A percentile compares a stretch with the other conserved stretches of the same genome.
phyloP scores from a whole-genome alignment of 2,329 filamentous ascomycete species.

The Aspergillus novofumigatus region DNA sequence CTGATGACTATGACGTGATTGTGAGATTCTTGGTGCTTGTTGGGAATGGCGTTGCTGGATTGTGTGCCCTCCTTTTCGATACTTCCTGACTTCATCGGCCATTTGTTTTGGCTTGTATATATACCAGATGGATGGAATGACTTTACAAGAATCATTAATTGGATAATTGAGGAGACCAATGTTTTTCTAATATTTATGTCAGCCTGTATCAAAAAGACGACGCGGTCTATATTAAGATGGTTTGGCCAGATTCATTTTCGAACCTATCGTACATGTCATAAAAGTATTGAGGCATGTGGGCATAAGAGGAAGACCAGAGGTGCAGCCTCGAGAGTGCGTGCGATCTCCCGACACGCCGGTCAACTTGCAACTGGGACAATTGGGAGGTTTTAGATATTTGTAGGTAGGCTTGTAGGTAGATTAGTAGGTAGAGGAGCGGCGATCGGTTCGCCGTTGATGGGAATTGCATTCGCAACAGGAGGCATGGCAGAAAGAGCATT shows the following conservation, averaged over 20 bases:
- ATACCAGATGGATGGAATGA: not conserved
- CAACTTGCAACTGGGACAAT: not conserved
- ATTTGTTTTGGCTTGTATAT: not conserved
- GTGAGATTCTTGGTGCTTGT: not conserved
- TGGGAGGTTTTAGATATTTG: not conserved
- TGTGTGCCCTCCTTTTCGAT: not conserved
- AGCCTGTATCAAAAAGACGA: not conserved
- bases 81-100: not conserved
- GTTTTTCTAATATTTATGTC: not conserved
- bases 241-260: not conserved
- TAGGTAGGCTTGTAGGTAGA: not conserved
- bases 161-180: not conserved
- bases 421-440: not conserved
- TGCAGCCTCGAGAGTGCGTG: not conserved
- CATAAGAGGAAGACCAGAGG: too few species aligned
- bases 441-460: slow-evolving; percentile 13
- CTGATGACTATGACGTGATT: not conserved
- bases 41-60: not conserved
- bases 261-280: slow-evolving; percentile 12
- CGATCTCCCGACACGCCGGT: not conserved
- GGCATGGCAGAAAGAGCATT: slow-evolving; percentile 23
- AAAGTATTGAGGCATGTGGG: not conserved
- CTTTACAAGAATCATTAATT: not conserved
- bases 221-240: not conserved
- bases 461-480: slow-evolving; percentile 25